Evolutionary conservation across 2,329 filamentous ascomycete species (phyloP).

Genomic region (Colletotrichum kahawae): DNA sequence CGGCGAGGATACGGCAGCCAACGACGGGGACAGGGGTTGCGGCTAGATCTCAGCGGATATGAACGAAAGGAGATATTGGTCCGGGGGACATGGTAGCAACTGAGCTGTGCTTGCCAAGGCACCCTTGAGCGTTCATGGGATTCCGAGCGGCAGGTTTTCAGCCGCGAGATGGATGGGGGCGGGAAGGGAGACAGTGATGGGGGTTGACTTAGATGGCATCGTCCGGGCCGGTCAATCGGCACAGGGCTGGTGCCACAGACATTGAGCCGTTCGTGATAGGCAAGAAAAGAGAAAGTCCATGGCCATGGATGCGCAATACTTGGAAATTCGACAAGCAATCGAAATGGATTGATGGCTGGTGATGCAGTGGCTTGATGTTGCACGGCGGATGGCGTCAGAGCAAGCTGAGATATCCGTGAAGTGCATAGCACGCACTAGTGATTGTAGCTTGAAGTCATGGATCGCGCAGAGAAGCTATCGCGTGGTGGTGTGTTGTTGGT

Average conservation of each 20-base stretch:
- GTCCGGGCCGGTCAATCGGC: neutral
- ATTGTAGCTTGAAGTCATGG: slow-evolving; percentile 18
- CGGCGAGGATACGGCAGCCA: neutral
- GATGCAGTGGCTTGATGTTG: slow-evolving; percentile 19
- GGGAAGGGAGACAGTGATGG: neutral
- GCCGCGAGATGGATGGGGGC: neutral
- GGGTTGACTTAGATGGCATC: neutral
- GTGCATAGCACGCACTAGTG: slow-evolving; percentile 4
- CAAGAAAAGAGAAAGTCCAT: neutral
- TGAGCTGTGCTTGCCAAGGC: neutral
- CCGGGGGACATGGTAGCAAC: neutral
- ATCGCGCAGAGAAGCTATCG: neutral
- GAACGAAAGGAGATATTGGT: neutral
- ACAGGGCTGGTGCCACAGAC: neutral
- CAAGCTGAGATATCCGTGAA: neutral
- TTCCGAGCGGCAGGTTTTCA: neutral
- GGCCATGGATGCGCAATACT: neutral
- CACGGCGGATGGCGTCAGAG: slow-evolving; percentile 17
- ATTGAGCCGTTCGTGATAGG: neutral
- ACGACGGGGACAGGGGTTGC: neutral
- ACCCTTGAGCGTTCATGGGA: neutral
- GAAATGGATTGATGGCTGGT: neutral
- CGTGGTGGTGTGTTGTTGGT: neutral
- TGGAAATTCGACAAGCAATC: neutral
- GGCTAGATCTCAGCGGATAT: neutral